Evolutionary conservation across 2,329 filamentous ascomycete species (phyloP), one percentile per base, ranked within the genome.

Genomic region (Didymella arachidicola): DNA sequence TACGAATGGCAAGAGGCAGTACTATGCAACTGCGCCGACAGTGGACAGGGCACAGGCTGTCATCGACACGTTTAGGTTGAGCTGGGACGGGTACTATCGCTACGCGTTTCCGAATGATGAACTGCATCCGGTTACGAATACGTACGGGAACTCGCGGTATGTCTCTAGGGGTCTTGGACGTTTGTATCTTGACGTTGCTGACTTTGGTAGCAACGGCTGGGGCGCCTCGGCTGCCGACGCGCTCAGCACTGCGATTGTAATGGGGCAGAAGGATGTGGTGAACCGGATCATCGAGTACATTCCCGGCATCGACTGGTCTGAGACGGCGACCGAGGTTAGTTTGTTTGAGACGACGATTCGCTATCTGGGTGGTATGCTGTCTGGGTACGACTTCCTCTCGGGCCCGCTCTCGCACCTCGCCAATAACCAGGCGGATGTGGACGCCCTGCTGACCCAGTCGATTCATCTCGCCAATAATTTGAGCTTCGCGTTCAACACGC

Each of bases 301-400:
- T 44, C 83, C 86, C 0, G 84, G 78, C 0, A 89, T 96, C 69
- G 81, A 96, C 75, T 96, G 91, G 71, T 83, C 83, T 41, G 79
- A 81, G 11, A 90, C 89, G 2, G 11, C 59, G 0, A 62, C 61
- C 1, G 77, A 81, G 10, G 87, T 96, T 47, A 94, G 89, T 36
- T 78, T 97, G 7, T 97, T 97, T 69, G 93, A 97, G 78, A 96
- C 92, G 0, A 97, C 91, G 0, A 96, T 97, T 70, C 88, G 93
- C 27, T 96, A 96, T 69, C 79, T 97, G 1, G 93, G 86, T 10
- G 93, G 92, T 16, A 82, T 97, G 68, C 72, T 97, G 8, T 90
- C 92, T 2, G 91, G 82, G 4, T 89, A 91, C 67, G 89, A 92
- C 72, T 82, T 97, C 47, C 79, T 96, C 45, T 88, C 80, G 1